Base-by-base conservation (phyloP, 306 rosid species). In the Carpinus viminea region DNA sequence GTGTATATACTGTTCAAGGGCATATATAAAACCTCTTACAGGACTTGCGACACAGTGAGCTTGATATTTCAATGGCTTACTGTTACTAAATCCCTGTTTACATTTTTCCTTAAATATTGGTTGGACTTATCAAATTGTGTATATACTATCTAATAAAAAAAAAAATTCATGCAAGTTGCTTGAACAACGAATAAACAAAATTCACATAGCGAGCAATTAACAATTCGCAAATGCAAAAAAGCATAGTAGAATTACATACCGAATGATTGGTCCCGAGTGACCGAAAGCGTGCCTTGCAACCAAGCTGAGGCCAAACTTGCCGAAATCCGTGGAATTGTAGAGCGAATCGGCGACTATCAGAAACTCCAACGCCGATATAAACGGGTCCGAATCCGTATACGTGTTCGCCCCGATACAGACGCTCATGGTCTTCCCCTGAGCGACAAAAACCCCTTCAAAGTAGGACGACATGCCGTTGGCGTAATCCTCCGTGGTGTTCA, bases 41-140 rank as follows among this genome's bases (percentile, higher is more conserved):
- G 91, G 89, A 51, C 92, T 85, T 90, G 97, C 91, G 95, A 92
- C 98, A 88, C 93, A 54, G 88, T 1, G 81, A 87, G 94, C 89
- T 74, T 72, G 36, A 66, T 38, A 34, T 2, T 24, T 24, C 52
- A 56, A 78, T 69, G 53, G 88, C 93, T 83, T 48, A 74, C 82
- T 88, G 93, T 92, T 88, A 88, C 93, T 88, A 80, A 55, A 73
- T 48, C 76, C 91, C 93, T 89, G 96, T 88, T 81, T 82, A 90
- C 91, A 92, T 83, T 28, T 66, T 55, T 1, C 36, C 8, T 77
- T 3, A 52, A 13, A 41, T 41, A 41, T 41, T 41, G 6, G 45
- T 41, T 1, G 45, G 7, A 41, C n/a, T n/a, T n/a, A n/a, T n/a
- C n/a, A n/a, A 55, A 55, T 55, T 2, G 24, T 52, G 20, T 2